Percentiles rank a stretch among this genome's conserved stretches.
Conservation (phyloP, 257 asterid species). For the Lycium barbarum region DNA sequence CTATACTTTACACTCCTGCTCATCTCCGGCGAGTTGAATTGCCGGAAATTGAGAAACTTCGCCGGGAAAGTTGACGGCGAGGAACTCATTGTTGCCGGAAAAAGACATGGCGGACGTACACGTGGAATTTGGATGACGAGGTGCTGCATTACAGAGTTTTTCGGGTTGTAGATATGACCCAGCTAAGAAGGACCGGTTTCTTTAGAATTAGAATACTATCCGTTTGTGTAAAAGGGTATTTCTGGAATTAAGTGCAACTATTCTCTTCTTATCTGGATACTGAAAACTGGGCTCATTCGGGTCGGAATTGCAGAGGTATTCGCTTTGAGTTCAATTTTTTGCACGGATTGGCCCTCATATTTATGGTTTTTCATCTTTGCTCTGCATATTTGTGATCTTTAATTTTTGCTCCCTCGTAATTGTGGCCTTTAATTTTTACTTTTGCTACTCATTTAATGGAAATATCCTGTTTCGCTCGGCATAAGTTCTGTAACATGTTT, state of each 20-base stretch:
- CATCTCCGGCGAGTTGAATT: constrained; percentile 37
- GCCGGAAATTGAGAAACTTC: constrained; percentile 35
- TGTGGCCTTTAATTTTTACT: too few relatives aligned
- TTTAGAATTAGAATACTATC: constrained; percentile 39
- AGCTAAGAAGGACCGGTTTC: constrained; percentile 17
- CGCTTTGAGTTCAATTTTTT: too few relatives aligned
- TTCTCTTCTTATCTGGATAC: not conserved
- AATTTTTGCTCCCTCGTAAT: too few relatives aligned
- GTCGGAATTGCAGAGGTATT: too few relatives aligned
- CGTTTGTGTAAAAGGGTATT: constrained; percentile 37
- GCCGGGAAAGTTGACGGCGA: constrained; percentile 29
- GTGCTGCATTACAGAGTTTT: constrained; percentile 61
- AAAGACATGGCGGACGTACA: constrained; percentile 27
- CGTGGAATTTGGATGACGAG: constrained; percentile 49
- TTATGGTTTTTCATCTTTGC: too few relatives aligned
- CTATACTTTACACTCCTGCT: constrained; percentile 30
- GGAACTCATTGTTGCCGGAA: constrained; percentile 36
- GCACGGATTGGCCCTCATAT: too few relatives aligned
- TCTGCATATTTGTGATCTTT: too few relatives aligned
- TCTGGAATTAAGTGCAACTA: constrained; percentile 30
- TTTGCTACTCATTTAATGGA: too few relatives aligned
- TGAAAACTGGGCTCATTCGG: not conserved
- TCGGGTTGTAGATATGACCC: constrained; percentile 23
- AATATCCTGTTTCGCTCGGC: too few relatives aligned
- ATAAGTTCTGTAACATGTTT: too few relatives aligned